Base-by-base conservation (phyloP, 352 stramenopile species). In the Pythium guiyangense region DNA sequence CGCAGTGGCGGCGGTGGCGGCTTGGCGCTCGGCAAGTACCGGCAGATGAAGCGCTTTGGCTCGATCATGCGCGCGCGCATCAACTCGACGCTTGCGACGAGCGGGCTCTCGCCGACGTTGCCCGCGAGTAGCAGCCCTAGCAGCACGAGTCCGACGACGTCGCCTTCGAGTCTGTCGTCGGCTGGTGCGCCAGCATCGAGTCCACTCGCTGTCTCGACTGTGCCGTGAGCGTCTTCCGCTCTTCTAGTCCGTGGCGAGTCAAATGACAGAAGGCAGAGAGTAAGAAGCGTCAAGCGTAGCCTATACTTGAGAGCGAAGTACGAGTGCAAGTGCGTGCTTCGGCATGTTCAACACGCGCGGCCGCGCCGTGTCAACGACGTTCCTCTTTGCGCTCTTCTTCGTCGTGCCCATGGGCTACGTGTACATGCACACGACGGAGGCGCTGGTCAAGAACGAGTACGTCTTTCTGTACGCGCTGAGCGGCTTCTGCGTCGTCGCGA, bases 21-120 rank as follows among this genome's bases (percentile, higher is more conserved):
- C 3, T 60, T 63, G 17, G 65, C 69, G 6, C 62, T 90, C n/a
- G 57, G 71, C 27, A 90, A 88, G 40, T 77, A 77, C 57, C 74
- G 76, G 3, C 77, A 90, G 53, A 71, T 87, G 52, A 86, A 87
- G 35, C 67, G 67, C 2, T 87, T 90, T 55, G 76, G 72, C 3
- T 80, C 73, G 4, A 87, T 90, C 53, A 76, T 90, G 71, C 70
- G 74, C n/a, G 67, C 68, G 25, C 59, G 66, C 1, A 67, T 85
- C 25, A 35, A 35, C 31, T 63, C 55, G 47, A 62, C 48, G 6
- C 47, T 62, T 39, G 48, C 10, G 15, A 49, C 12, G 22, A 60
- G 54, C 35, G 54, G 46, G 1, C 26, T 60, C 46, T 54, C 46
- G 25, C 17, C 29, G 18, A 50, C 12, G 31, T 25, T 49, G 17